These are phyloP conservation scores for Neofusicoccum sp. DNA, from an alignment of 2,329 filamentous ascomycete genomes.

Conservation along the genomic window DNA sequence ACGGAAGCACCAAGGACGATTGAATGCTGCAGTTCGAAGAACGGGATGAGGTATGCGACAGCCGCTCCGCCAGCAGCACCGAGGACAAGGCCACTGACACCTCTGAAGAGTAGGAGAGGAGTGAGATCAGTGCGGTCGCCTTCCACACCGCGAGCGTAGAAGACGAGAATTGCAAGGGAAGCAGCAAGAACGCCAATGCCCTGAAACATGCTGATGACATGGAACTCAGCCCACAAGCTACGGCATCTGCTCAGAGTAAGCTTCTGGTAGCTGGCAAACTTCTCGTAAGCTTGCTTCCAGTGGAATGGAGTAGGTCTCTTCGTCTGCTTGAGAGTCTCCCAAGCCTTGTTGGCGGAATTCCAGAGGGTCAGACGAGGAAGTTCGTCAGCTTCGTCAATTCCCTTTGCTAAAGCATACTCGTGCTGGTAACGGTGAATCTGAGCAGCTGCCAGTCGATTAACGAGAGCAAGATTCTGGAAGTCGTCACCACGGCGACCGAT, in stretches of 20 bases:
- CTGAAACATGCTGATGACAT: slow-evolving; percentile 80
- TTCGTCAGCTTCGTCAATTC: slow-evolving; percentile 63
- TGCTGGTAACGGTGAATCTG: slow-evolving; percentile 89
- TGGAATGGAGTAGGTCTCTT: slow-evolving; percentile 40
- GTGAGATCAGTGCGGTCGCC: slow-evolving; percentile 58
- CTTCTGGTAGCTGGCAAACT: slow-evolving; percentile 73
- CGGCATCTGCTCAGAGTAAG: slow-evolving; percentile 80
- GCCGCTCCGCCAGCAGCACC: slow-evolving; percentile 47
- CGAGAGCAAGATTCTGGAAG: slow-evolving; percentile 76
- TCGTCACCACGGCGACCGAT: slow-evolving; percentile 68
- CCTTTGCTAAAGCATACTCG: slow-evolving; percentile 75
- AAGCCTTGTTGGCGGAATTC: slow-evolving; percentile 59
- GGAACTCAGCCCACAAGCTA: slow-evolving; percentile 87
- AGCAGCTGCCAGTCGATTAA: slow-evolving; percentile 75
- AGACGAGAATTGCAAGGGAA: slow-evolving; percentile 68
- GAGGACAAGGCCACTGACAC: slow-evolving; percentile 50
- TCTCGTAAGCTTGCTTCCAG: slow-evolving; percentile 51
- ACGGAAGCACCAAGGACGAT: slow-evolving; percentile 45
- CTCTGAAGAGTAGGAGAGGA: slow-evolving; percentile 55
- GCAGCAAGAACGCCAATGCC: slow-evolving; percentile 73
- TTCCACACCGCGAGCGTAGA: slow-evolving; percentile 68
- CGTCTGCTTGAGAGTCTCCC: slow-evolving; percentile 49
- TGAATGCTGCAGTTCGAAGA: slow-evolving; percentile 43
- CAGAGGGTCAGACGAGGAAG: slow-evolving; percentile 62
- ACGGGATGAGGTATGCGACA: slow-evolving; percentile 47